Base-by-base conservation (phyloP, 1,284 basidiomycete genomes). In the Sanguinoderma infundibulare region DNA sequence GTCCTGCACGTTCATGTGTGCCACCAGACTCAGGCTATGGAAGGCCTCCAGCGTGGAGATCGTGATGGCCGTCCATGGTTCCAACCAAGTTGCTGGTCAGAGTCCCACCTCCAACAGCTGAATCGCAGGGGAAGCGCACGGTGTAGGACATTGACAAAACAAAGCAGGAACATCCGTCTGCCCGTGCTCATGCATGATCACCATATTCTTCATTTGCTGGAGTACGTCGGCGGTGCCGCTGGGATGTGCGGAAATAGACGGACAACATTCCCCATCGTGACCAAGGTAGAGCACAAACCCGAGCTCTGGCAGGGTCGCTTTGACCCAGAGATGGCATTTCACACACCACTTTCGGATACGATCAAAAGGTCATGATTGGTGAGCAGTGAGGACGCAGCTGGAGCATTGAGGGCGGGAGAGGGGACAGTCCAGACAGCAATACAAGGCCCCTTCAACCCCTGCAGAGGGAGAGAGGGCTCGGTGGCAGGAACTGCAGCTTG, bases 81-180 rank as follows among this genome's bases (percentile, higher is more conserved):
- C 10, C 22, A 61, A 49, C 67, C 67, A 69, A 0, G 61, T 62
- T 0, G 55, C 64, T 6, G 67, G 67, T 60, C 66, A 69, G 1
- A 65, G 51, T 0, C 64, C 62, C 5, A 20, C 39, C 3, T 35
- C n/a, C 30, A 67, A 36, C 3, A 69, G 64, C 39, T 69, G 65
- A 2, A 6, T 50, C 1, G n/a, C 9, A 6, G 2, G 9, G 0
- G n/a, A 20, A 0, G 49, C 17, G 5, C 5, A 5, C 17, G 38
- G n/a, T n/a, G n/a, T n/a, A n/a, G n/a, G n/a, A n/a, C 38, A 39
- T 3, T 2, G 34, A n/a, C 10, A 49, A 17, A 12, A 49, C 26
- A 32, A 20, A 32, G 8, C 14, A 8, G 4, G 24, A 7, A 50
- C 12, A 14, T 50, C 49, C 28, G 34, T 20, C 14, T 32, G 8